A percentile compares a stretch with the other conserved stretches of the same genome.
Conservation (phyloP, 495 filamentous ascomycete species). For the Lasiosphaeris hirsuta region DNA sequence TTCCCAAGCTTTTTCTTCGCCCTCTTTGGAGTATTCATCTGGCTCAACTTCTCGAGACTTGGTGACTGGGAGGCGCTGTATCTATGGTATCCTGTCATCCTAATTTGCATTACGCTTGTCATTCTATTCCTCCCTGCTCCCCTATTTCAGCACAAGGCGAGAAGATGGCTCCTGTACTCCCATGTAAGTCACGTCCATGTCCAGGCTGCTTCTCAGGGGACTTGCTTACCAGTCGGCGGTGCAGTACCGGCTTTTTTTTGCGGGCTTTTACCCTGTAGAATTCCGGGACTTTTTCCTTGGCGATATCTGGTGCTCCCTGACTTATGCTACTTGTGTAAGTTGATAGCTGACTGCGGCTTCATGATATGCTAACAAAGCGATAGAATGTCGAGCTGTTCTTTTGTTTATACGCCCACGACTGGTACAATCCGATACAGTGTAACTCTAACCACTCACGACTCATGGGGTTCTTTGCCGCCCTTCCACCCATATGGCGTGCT, state of each 20-base stretch:
- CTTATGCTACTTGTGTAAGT: slow-evolving; percentile 83
- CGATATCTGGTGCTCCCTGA: slow-evolving; percentile 94
- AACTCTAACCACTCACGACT: slow-evolving; percentile 82
- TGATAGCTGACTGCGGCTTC: no score
- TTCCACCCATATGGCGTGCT: slow-evolving; percentile 84
- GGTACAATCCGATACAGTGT: slow-evolving; percentile 68
- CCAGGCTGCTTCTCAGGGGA: not conserved
- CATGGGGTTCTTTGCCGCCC: slow-evolving; percentile 78
- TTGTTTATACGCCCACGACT: slow-evolving; percentile 79
- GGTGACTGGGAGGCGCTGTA: slow-evolving; percentile 63
- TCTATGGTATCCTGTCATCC: slow-evolving; percentile 83
- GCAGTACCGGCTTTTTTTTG: slow-evolving; percentile 80
- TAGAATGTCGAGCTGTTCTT: slow-evolving; percentile 92
- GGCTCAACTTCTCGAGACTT: slow-evolving; percentile 75
- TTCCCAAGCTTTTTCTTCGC: slow-evolving; percentile 75
- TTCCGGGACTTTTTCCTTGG: slow-evolving; percentile 97
- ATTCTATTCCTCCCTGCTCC: slow-evolving; percentile 74
- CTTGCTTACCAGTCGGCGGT: not conserved
- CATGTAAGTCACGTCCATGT: slow-evolving; percentile 54
- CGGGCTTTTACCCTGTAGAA: slow-evolving; percentile 88
- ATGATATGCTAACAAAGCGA: not conserved
- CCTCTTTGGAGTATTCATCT: slow-evolving; percentile 74
- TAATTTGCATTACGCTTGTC: slow-evolving; percentile 61
- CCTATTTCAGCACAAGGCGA: slow-evolving; percentile 69
- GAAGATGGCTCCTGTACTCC: slow-evolving; percentile 80